These are phyloP conservation scores for Musa itinerans DNA, from an alignment of 176 grass and related monocot species.

Conservation along the genomic window DNA sequence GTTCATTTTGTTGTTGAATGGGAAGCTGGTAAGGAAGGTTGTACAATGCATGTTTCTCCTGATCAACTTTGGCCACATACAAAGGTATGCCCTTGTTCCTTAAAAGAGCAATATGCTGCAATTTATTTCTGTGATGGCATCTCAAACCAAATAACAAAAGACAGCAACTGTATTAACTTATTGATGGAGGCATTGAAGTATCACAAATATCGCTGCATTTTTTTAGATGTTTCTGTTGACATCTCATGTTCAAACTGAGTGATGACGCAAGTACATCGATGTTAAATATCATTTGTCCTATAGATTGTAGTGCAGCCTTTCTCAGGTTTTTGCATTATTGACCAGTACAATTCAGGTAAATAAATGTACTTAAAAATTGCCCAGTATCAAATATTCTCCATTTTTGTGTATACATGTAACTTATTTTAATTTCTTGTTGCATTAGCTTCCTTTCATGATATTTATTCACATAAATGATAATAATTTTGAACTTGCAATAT, in stretches of 20 bases:
- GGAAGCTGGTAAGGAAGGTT: constrained; percentile 73
- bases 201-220: background rate
- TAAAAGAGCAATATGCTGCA: background rate
- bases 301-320: background rate
- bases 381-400: background rate
- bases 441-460: background rate
- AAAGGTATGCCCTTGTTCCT: constrained; percentile 42
- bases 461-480: background rate
- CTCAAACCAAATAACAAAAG: background rate
- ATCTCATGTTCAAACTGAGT: constrained; percentile 1
- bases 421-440: background rate
- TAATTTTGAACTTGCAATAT: background rate
- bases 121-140: background rate
- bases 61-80: constrained; percentile 99
- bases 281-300: background rate
- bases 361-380: background rate
- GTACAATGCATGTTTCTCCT: constrained; percentile 96
- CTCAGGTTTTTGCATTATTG: background rate
- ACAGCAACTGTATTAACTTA: background rate
- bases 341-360: background rate
- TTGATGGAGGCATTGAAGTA: background rate
- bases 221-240: background rate
- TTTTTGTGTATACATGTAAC: background rate
- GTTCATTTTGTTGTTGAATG: constrained; percentile 99
- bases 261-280: background rate